These are phyloP conservation scores for Populus simonii DNA, from an alignment of 345 rosid genomes.

Conservation along the genomic window DNA sequence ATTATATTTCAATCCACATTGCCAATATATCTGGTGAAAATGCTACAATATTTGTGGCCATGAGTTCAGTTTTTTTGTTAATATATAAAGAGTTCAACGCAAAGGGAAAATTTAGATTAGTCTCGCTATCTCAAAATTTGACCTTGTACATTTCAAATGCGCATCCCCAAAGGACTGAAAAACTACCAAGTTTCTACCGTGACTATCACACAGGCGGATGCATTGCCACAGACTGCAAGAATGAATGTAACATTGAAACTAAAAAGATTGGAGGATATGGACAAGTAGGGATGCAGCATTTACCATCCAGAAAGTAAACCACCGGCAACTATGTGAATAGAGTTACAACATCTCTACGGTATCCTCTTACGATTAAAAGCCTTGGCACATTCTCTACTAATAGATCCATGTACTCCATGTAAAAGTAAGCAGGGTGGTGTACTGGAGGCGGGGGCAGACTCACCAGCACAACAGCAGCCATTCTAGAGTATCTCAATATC, in stretches of 20 bases:
- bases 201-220: background rate
- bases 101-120: no score
- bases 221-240: conserved; percentile 24
- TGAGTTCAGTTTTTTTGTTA: no score
- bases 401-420: conserved; percentile 99
- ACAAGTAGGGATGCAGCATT: conserved; percentile 13
- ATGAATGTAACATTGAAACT: conserved; percentile 28
- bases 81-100: no score
- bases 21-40: no score
- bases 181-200: background rate
- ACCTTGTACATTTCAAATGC: background rate
- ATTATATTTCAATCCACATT: no score
- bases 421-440: conserved; percentile 86
- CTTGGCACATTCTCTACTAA: conserved; percentile 93
- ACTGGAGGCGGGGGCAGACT: conserved; percentile 75
- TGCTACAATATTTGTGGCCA: no score
- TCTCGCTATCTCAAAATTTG: background rate
- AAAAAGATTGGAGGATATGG: conserved; percentile 23
- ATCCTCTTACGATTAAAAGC: conserved; percentile 95
- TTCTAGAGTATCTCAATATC: conserved; percentile 68
- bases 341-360: conserved; percentile 96
- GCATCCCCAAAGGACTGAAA: conserved; percentile 14
- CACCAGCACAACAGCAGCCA: conserved; percentile 92
- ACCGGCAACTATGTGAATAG: conserved; percentile 63
- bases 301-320: conserved; percentile 6